Base-by-base conservation (phyloP, 208 protist species). In the Acanthamoeba rhysodes region DNA sequence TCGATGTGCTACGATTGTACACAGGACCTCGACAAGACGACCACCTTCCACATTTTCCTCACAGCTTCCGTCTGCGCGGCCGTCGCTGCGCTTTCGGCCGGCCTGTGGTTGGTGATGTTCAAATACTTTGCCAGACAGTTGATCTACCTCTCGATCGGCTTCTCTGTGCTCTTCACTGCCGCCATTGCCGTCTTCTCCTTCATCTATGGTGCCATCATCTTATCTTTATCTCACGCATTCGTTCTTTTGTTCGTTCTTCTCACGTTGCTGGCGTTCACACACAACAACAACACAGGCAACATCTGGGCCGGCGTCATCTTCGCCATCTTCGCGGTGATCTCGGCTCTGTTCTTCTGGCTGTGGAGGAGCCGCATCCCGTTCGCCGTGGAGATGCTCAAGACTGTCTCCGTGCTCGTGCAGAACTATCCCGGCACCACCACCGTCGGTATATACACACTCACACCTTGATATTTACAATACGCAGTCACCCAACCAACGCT, bases 341-440 rank as follows among this genome's bases (percentile, higher is more conserved):
- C 55, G 34, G 90, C 66, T 29, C 55, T 95, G 16, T 66, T 68
- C 55, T 95, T 74, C 59, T 88, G 50, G 48, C 62, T 62, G 20
- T 95, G 92, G 92, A 84, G 92, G 34, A 84, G 74, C 57, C 92
- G 92, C 50, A 95, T 95, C 62, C 92, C 92, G 37, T 95, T 95
- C 32, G 70, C 92, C 48, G 37, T 53, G 48, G 45, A 84, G 29
- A 84, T 95, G 92, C 76, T 95, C 53, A 62, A 95, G 92, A 95
- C 92, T 4, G 92, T 88, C 22, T 84, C 92, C 24, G 34, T 53
- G 18, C 92, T 95, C 57, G 55, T 95, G 7, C 24, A 84, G 34
- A 57, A 66, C 41, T 95, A 70, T 37, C 92, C 70, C 2, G 92
- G 74, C 45, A 84, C 90, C 45, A 82, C 70, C 27, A 82, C 45